Percentiles rank a stretch among this genome's conserved stretches.
phyloP scores from a whole-genome alignment of 2,329 filamentous ascomycete species.

The Phoma sp. region DNA sequence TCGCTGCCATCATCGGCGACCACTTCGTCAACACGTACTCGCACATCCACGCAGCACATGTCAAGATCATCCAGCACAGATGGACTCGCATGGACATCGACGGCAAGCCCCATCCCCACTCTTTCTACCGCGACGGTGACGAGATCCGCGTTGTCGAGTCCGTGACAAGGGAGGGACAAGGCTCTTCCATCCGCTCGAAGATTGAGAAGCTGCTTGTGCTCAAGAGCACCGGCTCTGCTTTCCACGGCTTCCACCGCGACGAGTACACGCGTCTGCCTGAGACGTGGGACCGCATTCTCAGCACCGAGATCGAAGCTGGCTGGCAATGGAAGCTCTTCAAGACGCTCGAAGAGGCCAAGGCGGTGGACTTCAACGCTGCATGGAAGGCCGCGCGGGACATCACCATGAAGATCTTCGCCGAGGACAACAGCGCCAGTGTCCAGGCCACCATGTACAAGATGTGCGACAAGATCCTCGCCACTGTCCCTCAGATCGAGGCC shows the following conservation, averaged over 20 bases:
- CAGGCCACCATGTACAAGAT: slow-evolving; percentile 99
- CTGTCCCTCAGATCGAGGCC: slow-evolving; percentile 71
- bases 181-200: slow-evolving; percentile 77
- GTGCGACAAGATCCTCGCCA: slow-evolving; percentile 82
- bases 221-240: slow-evolving; percentile 95
- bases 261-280: slow-evolving; percentile 91
- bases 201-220: slow-evolving; percentile 86
- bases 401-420: slow-evolving; percentile 90
- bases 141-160: slow-evolving; percentile 87
- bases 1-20: slow-evolving; percentile 79
- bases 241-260: slow-evolving; percentile 92
- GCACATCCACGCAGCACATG: slow-evolving; percentile 85
- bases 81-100: slow-evolving; percentile 91
- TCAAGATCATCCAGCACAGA: slow-evolving; percentile 82
- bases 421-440: slow-evolving; percentile 89
- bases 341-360: slow-evolving; percentile 70
- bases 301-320: slow-evolving; percentile 84
- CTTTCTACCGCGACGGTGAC: slow-evolving; percentile 86
- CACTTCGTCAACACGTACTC: slow-evolving; percentile 89
- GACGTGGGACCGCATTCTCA: slow-evolving; percentile 93
- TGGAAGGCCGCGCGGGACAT: slow-evolving; percentile 80
- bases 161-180: slow-evolving; percentile 67
- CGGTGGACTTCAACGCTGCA: slow-evolving; percentile 75
- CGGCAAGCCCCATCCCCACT: slow-evolving; percentile 91
- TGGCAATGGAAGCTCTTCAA: slow-evolving; percentile 85